Evolutionary conservation across 371 early-diverging fungal genomes (phyloP).

Genomic region (Lichtheimia ramosa): DNA sequence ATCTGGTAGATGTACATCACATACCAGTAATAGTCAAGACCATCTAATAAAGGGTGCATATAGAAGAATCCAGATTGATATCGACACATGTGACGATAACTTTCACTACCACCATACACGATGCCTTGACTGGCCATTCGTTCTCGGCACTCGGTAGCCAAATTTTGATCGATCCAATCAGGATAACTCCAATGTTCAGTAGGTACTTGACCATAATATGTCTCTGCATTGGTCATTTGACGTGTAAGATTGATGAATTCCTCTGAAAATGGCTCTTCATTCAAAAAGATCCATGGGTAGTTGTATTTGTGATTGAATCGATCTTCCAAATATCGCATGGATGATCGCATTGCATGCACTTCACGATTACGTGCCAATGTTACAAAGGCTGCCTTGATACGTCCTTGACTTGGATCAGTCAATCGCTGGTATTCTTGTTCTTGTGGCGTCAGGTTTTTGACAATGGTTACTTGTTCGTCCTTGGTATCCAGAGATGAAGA

Average conservation of each 20-base stretch:
- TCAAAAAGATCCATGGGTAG: conserved; percentile 91
- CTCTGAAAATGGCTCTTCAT: conserved; percentile 80
- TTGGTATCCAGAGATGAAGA: background rate
- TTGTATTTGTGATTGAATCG: conserved; percentile 79
- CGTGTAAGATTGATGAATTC: conserved; percentile 67
- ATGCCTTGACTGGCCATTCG: conserved; percentile 64
- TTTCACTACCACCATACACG: conserved; percentile 81
- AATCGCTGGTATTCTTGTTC: conserved; percentile 22
- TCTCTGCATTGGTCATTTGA: conserved; percentile 56
- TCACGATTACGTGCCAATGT: conserved; percentile 78
- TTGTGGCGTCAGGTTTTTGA: background rate
- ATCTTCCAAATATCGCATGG: conserved; percentile 80
- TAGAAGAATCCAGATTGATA: conserved; percentile 78
- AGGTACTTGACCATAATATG: conserved; percentile 45
- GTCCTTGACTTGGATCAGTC: conserved; percentile 18
- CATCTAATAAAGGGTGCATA: conserved; percentile 62
- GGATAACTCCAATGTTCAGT: conserved; percentile 85
- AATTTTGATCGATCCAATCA: conserved; percentile 72
- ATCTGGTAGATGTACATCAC: conserved; percentile 52
- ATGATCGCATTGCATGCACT: conserved; percentile 59
- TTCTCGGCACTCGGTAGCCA: conserved; percentile 57
- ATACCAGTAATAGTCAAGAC: conserved; percentile 94
- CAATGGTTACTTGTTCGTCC: background rate
- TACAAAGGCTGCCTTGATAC: conserved; percentile 61
- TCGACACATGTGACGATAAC: conserved; percentile 96